A percentile compares a stretch with the other conserved stretches of the same genome.
Conservation (phyloP, 2,329 filamentous ascomycete genomes). For the Fusarium transvaalense region DNA sequence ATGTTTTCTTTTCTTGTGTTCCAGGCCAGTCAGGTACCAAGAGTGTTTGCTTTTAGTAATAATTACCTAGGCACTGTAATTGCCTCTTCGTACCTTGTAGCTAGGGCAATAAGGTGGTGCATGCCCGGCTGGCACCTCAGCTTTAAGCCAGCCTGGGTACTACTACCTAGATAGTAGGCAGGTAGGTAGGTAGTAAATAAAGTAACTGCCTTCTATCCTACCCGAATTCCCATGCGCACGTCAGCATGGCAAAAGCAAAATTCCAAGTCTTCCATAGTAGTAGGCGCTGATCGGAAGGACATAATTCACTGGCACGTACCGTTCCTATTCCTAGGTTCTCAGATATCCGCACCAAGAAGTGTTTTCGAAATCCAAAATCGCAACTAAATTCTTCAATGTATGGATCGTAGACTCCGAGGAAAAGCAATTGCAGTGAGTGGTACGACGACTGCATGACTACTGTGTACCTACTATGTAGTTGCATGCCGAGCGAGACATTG, state of each 20-base stretch:
- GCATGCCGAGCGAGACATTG: constrained; percentile 36
- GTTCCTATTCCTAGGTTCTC: too few species aligned
- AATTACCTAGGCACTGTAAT: too few species aligned
- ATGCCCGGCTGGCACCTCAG: neutral
- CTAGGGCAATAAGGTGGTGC: neutral
- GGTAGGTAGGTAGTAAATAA: too few species aligned
- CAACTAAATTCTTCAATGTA: neutral
- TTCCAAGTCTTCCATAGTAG: neutral
- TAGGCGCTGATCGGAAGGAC: neutral
- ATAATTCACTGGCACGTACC: too few species aligned
- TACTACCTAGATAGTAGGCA: too few species aligned
- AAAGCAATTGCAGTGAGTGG: constrained; percentile 8
- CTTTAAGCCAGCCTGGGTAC: neutral
- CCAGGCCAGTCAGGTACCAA: neutral
- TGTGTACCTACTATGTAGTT: constrained; percentile 14
- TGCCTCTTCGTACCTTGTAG: too few species aligned
- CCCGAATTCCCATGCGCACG: neutral
- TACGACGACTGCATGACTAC: neutral
- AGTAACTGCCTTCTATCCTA: neutral
- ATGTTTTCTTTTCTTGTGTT: neutral
- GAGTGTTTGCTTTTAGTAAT: neutral
- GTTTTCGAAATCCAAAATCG: neutral
- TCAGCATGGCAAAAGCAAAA: neutral
- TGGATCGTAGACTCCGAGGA: constrained; percentile 4
- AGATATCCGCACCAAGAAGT: neutral